Percentiles rank a stretch among this genome's conserved stretches.
Evolutionary conservation across 805 yeast genomes (phyloP).

Genomic region (Ogataea neopini): DNA sequence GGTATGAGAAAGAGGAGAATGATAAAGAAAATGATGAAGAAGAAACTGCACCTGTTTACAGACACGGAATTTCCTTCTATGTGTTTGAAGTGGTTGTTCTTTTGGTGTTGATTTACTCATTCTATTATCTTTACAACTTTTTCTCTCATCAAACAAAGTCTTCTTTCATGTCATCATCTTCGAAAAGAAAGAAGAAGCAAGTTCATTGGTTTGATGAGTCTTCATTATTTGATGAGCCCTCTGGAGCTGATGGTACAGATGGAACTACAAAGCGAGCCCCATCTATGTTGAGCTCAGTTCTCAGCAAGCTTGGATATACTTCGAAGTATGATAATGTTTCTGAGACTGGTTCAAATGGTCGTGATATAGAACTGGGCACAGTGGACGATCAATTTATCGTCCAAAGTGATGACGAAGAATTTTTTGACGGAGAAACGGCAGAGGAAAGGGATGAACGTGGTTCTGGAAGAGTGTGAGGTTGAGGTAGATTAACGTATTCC

Average conservation of each 20-base stretch:
- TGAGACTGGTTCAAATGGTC: constrained; percentile 11
- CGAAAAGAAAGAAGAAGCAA: constrained; percentile 33
- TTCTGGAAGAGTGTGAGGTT: no score
- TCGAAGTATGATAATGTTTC: constrained; percentile 36
- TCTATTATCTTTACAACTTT: constrained; percentile 28
- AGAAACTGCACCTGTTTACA: background rate
- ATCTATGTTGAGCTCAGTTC: constrained; percentile 22
- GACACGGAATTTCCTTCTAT: constrained; percentile 23
- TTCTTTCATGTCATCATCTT: constrained; percentile 23
- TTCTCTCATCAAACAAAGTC: constrained; percentile 24
- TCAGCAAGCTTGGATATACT: constrained; percentile 39
- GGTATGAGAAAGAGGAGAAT: constrained; percentile 9
- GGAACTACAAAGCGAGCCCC: constrained; percentile 1
- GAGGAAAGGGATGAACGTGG: background rate
- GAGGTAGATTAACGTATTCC: no score
- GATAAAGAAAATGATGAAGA: constrained; percentile 5
- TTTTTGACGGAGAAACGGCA: constrained; percentile 9
- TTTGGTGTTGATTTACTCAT: constrained; percentile 22
- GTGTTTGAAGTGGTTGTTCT: constrained; percentile 27
- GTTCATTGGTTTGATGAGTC: constrained; percentile 38
- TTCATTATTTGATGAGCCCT: constrained; percentile 9
- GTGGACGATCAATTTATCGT: constrained; percentile 46
- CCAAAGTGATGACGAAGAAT: constrained; percentile 48
- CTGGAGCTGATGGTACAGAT: constrained; percentile 5
- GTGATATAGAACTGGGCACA: constrained; percentile 47